Evolutionary conservation across 1,139 yeast species (phyloP), one percentile per base, ranked within the genome.

Genomic region (Pichia sp.): DNA sequence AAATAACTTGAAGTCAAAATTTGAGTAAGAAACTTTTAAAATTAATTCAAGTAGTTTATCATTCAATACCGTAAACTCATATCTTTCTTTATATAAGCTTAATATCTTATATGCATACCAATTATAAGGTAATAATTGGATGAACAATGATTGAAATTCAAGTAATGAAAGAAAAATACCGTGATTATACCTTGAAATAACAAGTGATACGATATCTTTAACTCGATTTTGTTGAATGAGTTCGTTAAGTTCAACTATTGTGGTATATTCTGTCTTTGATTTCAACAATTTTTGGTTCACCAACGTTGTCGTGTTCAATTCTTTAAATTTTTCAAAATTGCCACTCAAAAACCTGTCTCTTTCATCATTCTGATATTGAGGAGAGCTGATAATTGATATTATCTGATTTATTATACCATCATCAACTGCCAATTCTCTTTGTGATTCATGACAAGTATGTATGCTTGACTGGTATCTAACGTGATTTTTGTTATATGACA

Each of bases 1-100:
- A 37, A 59, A 58, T 27, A 56, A 40, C 29, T 42, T 44, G 37
- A 44, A 57, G 43, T 57, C 58, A 42, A 52, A 48, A 44, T 49
- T 44, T 27, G 43, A 34, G 40, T 39, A 51, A 7, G 57, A 47
- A 16, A 54, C 40, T 37, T 43, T 41, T 33, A 59, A 33, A 10
- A 58, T 39, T 5, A 49, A 39, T 10, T 41, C 40, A 23, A 46
- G 39, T 5, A 49, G 26, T 38, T 48, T 45, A 40, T 49, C 31
- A 47, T 42, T 38, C 26, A 34, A n/a, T 9, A 33, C 29, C 10
- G 26, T 38, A 16, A 43, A 41, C 27, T 49, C 33, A 26, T 37
- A 33, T 31, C 29, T 38, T 4, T 32, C 29, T 36, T 44, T 33
- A 31, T 52, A 49, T 9, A 48, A 28, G 33, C 42, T 27, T 2